phyloP scores from a whole-genome alignment of 2,329 filamentous ascomycete genomes.

The Colletotrichum sp. region DNA sequence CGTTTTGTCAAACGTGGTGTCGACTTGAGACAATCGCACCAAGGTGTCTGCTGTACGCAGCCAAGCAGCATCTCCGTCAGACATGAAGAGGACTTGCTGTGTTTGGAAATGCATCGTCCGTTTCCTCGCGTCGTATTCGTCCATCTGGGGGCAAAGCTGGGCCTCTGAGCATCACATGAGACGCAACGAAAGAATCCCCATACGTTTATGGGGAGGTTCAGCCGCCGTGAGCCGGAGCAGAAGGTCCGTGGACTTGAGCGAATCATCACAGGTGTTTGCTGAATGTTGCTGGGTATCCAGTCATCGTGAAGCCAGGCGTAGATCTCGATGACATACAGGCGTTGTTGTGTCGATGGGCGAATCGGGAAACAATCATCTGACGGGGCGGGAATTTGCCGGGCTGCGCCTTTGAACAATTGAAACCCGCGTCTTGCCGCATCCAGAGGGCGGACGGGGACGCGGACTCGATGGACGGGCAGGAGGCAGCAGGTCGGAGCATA shows the following conservation, averaged over 20 bases:
- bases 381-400: conserved; percentile 12
- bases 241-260: conserved; percentile 8
- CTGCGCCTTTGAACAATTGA: conserved; percentile 8
- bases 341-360: neutral
- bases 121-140: conserved; percentile 18
- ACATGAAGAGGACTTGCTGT: neutral
- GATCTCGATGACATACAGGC: conserved; percentile 21
- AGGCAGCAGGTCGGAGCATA: neutral
- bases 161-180: conserved; percentile 4
- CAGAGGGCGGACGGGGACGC: conserved; percentile 6
- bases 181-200: neutral
- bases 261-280: neutral
- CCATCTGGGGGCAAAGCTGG: neutral
- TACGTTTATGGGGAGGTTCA: neutral
- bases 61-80: neutral
- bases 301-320: neutral
- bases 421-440: conserved; percentile 18
- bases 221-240: conserved; percentile 4
- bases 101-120: conserved; percentile 8
- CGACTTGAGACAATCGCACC: neutral
- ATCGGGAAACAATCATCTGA: conserved; percentile 18
- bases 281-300: neutral
- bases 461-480: neutral
- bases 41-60: neutral
- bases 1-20: neutral